phyloP scores from a whole-genome alignment of 176 grass and related monocot species.

The Dactylis glomerata region DNA sequence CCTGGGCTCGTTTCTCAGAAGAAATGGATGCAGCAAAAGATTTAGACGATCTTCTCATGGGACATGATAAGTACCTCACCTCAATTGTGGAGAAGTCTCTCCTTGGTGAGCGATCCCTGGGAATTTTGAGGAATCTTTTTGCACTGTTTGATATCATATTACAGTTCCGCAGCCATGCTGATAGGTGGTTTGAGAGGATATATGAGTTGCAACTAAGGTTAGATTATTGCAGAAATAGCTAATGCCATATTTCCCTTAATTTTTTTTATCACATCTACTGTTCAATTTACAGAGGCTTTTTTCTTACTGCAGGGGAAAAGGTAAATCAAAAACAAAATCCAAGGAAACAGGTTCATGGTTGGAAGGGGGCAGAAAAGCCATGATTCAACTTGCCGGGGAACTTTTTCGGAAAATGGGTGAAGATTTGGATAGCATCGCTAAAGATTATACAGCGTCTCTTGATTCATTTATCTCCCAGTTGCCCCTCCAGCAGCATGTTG shows the following conservation, averaged over 20 bases:
- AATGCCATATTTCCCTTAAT: slow-evolving; percentile 12
- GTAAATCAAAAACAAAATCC: slow-evolving; percentile 67
- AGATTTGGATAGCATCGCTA: slow-evolving; percentile 85
- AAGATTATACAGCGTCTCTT: slow-evolving; percentile 84
- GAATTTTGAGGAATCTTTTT: slow-evolving; percentile 69
- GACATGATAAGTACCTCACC: slow-evolving; percentile 79
- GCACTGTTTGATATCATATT: slow-evolving; percentile 86
- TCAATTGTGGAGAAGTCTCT: slow-evolving; percentile 93
- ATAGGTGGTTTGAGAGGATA: slow-evolving; percentile 91
- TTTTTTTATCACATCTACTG: slow-evolving; percentile 5
- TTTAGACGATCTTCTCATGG: slow-evolving; percentile 86
- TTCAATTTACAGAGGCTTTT: slow-evolving; percentile 11
- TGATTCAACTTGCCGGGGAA: slow-evolving; percentile 73
- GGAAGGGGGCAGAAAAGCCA: slow-evolving; percentile 75
- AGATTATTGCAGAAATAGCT: slow-evolving; percentile 20
- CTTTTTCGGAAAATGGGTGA: slow-evolving; percentile 88
- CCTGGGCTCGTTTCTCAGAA: slow-evolving; percentile 85
- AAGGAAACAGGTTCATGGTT: slow-evolving; percentile 54
- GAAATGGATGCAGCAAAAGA: slow-evolving; percentile 93
- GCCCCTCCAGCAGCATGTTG: slow-evolving; percentile 90
- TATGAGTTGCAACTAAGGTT: slow-evolving; percentile 86
- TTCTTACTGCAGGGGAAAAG: slow-evolving; percentile 61
- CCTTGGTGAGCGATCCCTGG: slow-evolving; percentile 69
- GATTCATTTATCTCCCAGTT: slow-evolving; percentile 85
- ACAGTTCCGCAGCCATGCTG: slow-evolving; percentile 72